Base-by-base conservation (phyloP, 2,329 filamentous ascomycete species). In the Penicillium polonicum region DNA sequence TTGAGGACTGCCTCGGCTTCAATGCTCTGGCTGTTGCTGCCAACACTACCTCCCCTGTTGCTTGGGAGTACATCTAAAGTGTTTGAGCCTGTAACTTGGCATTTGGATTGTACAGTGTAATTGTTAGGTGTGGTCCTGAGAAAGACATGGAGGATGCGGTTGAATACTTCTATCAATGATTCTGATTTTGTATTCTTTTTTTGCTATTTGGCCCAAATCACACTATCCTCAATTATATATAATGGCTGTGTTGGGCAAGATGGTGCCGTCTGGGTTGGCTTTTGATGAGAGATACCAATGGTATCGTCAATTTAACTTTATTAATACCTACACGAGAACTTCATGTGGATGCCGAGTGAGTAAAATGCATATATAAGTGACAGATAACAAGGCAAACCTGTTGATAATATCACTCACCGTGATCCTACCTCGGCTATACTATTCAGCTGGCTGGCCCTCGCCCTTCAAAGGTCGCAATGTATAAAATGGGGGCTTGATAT, bases 31-130 rank as follows among this genome's bases (percentile, higher is more conserved):
- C 75, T 25, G 49, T 68, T 27, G 48, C 63, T 68, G 60, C 50
- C 57, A 67, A 54, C 52, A 51, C n/a, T 17, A 61, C 55, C 8
- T 60, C 41, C 39, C 51, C 62, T 15, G 68, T 66, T 49, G 71
- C 74, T 35, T 77, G 74, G 75, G 69, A 78, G 64, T 78, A 77
- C 52, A 69, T 68, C 49, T 78, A 70, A 68, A 60, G 21, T 36
- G 27, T 35, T 21, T 39, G 17, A 56, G 15, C 42, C 19, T 41
- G 25, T 42, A 21, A 17, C 17, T 51, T 56, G 5, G 27, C 17
- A 25, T 35, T 23, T 29, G 17, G 13, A 19, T 13, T 52, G 21
- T 46, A 52, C n/a, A 56, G n/a, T 21, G 12, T 19, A 5, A 39
- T 9, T 52, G 10, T 27, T 15, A 9, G 36, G 5, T 15, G 29